These are phyloP conservation scores for Umbelopsis sp. DNA, from an alignment of 192 early-diverging fungal genomes.

Conservation along the genomic window DNA sequence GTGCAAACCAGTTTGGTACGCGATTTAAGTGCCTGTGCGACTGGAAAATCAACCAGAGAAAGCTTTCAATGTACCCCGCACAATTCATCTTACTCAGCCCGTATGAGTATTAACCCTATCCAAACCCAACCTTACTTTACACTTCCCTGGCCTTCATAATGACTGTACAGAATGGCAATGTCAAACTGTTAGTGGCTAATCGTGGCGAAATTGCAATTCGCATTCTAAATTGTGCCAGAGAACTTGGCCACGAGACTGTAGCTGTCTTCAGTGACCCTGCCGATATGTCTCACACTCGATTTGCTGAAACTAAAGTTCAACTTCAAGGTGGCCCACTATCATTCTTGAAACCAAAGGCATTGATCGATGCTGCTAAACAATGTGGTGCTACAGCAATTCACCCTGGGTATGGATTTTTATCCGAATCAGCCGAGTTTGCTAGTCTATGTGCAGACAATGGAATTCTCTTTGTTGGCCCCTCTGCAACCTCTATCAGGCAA, in stretches of 20 bases:
- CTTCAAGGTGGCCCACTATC: background rate
- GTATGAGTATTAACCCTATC: background rate
- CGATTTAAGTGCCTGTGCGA: too few relatives aligned
- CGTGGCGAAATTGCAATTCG: slow-evolving; percentile 81
- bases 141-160: background rate
- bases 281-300: slow-evolving; percentile 31
- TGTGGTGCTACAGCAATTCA: slow-evolving; percentile 68
- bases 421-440: slow-evolving; percentile 86
- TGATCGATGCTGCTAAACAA: slow-evolving; percentile 67
- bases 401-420: slow-evolving; percentile 95
- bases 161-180: slow-evolving; percentile 19
- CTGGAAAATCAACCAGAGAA: background rate
- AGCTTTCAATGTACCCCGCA: slow-evolving; percentile 12
- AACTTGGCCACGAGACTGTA: slow-evolving; percentile 65
- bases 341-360: slow-evolving; percentile 73
- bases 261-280: slow-evolving; percentile 66
- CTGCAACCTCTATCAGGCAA: slow-evolving; percentile 72
- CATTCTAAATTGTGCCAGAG: slow-evolving; percentile 66
- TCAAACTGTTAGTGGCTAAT: slow-evolving; percentile 67
- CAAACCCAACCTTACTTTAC: background rate
- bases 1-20: too few relatives aligned
- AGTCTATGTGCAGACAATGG: slow-evolving; percentile 59
- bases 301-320: slow-evolving; percentile 22
- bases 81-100: slow-evolving; percentile 10
- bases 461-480: slow-evolving; percentile 87